Base-by-base conservation (phyloP, 331 rosid genomes). In the Phaseolus coccineus region DNA sequence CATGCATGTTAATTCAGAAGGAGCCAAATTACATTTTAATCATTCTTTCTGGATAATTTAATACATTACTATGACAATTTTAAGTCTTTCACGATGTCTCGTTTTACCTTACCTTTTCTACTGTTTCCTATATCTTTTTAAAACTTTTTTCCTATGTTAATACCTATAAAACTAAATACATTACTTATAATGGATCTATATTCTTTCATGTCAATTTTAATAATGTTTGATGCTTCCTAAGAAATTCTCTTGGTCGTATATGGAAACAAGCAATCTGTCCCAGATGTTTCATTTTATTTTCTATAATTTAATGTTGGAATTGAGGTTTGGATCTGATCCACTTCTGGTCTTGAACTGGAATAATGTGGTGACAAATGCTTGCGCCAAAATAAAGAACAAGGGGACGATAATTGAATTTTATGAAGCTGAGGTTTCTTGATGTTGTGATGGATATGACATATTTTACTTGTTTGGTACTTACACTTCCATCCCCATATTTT, bases 381-480 rank as follows among this genome's bases (percentile, higher is more conserved):
- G 19, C 35, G 16, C 73, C 73, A 67, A 67, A 40, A 67, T 5
- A 67, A 67, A 40, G 53, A 67, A 67, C 48, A 37, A 35, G 4
- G 7, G 3, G 68, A 61, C 44, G 68, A 31, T 33, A 19, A 16
- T 15, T 63, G 47, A 63, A 33, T 33, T 63, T 27, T 61, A 15
- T 8, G 13, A 63, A 33, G 13, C 46, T 33, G 4, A 10, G 35
- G 40, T 28, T 27, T 59, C 66, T 25, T 56, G 15, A 56, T 56
- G 22, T 28, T 13, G 19, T 59, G 22, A 59, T 59, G 66, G 66
- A 59, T 59, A 28, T 4, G 44, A 33, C 12, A 62, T 3, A 33
- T 33, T 59, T 59, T 12, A 62, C 69, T 62, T 62, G 44, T 62
- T 31, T 31, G 25, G 46, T 62, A 59, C 67, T 59, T 59, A 59